Base-by-base conservation (phyloP, 208 protist species). In the Acanthamoeba royreba region DNA sequence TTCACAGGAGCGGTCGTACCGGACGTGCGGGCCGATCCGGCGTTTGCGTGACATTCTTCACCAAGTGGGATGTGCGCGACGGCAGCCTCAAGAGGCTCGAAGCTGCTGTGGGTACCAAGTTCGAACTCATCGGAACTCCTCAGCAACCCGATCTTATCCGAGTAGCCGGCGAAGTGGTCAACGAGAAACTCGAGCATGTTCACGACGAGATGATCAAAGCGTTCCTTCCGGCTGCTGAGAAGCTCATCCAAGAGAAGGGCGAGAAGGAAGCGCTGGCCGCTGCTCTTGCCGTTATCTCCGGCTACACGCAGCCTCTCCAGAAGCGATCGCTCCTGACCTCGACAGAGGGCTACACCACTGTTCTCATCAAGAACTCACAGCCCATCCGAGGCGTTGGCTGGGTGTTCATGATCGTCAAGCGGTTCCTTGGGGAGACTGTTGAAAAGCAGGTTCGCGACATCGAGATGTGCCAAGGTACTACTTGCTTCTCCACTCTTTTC, bases 1-100 rank as follows among this genome's bases (percentile, higher is more conserved):
- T 99, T 40, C 99, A 99, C 94, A 28, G 89, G 17, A 63, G 42
- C 89, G 89, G 89, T 45, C 40, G 89, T 13, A 93, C 89, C 22
- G 89, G 46, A 33, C 61, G 89, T 33, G 89, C 89, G 7, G 89
- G 89, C 31, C 43, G 43, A 35, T 93, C 89, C 15, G 89, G 89
- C 53, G 52, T 49, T 4, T 86, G 72, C 52, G 43, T 93, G 19
- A 93, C 89, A 3, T 93, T 93, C 72, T 93, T 93, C 43, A 53
- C 61, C 25, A 19, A 49, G 3, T 1, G 89, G 25, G 66, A 83
- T 52, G 53, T 91, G 28, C 53, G 46, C 43, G 86, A 92, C n/a
- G 52, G 55, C 86, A 40, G 38, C 19, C 72, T 93, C 45, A 66
- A 47, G 38, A 35, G 72, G 31, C 72, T 93, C 22, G 89, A 93